phyloP scores from a whole-genome alignment of 768 basidiomycete species.

The Gymnopilus junonius region DNA sequence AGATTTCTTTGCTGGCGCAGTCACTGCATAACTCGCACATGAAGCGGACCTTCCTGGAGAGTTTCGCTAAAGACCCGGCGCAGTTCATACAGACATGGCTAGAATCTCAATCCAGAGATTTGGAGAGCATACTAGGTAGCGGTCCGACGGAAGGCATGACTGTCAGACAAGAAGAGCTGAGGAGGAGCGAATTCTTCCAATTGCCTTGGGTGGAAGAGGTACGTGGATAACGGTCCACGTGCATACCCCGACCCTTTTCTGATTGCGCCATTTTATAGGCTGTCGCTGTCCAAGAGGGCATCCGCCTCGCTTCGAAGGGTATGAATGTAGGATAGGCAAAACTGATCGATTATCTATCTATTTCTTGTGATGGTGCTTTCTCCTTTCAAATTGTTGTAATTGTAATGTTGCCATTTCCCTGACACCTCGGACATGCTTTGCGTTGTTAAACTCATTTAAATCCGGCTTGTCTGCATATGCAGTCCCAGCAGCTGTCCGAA shows the following conservation, averaged over 20 bases:
- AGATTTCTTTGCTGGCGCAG: conserved; percentile 87
- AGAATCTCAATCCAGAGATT: conserved; percentile 88
- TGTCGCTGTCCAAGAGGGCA: conserved; percentile 83
- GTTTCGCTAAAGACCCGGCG: conserved; percentile 79
- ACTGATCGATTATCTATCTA: neutral
- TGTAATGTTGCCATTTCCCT: neutral
- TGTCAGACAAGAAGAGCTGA: conserved; percentile 86
- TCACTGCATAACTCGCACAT: conserved; percentile 86
- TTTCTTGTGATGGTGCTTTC: neutral
- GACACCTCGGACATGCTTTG: neutral
- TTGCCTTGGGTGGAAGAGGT: conserved; percentile 90
- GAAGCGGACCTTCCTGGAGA: conserved; percentile 84
- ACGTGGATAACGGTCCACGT: conserved; percentile 12
- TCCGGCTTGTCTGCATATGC: neutral
- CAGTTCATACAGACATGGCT: conserved; percentile 90
- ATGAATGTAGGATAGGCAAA: conserved; percentile 25
- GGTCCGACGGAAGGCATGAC: conserved; percentile 80
- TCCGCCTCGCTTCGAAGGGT: conserved; percentile 58
- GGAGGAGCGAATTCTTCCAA: conserved; percentile 88
- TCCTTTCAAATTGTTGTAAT: neutral
- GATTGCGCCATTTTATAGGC: conserved; percentile 48
- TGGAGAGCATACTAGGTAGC: conserved; percentile 89
- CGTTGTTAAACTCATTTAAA: neutral
- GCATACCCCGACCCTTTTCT: neutral
- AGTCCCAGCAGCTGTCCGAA: no score